Base-by-base conservation (phyloP, 441 rosid species). In the Bocquillonia castaneifolia region DNA sequence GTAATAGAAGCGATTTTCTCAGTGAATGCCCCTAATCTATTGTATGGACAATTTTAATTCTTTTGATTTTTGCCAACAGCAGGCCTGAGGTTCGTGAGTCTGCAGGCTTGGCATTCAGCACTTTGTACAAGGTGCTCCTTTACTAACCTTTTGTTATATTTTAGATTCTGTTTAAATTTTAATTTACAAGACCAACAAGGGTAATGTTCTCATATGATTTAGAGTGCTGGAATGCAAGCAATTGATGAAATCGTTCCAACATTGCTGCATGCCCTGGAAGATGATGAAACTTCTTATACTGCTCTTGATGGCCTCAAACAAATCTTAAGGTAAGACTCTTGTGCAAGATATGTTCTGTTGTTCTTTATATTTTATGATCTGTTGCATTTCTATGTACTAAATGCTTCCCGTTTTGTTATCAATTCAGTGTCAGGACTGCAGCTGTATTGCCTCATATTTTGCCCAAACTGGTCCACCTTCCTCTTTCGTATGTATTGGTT, bases 181-280 rank as follows among this genome's bases (percentile, higher is more conserved):
- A 70, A 54, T 37, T 60, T 65, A 31, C 10, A 36, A 9, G 48
- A n/a, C 31, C 53, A 74, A 70, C 12, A 60, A 44, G n/a, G n/a
- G 26, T 37, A 58, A 64, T 70, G 39, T 42, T 69, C 20, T 73
- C 59, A 1, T 28, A 56, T 63, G 71, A 63, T 72, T 71, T 79
- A 96, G 99, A 96, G 93, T 83, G 99, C 98, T 70, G 98, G 99
- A 72, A 66, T 96, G 96, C 98, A 89, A 90, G 99, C 97, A 74
- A 90, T 96, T 72, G 99, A 93, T 83, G 99, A 96, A 84, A 96
- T 96, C 70, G 92, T 96, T 63, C 98, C 98, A 65, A 93, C 98
- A 2, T 86, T 96, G 79, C 70, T 96, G 78, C 96, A 83, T 86
- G 97, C 98, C 22, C 80, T 96, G 75, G 98, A 93, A 83, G 95